Conservation (phyloP, 129 eudicot genomes). For the Kitagawia praeruptora region DNA sequence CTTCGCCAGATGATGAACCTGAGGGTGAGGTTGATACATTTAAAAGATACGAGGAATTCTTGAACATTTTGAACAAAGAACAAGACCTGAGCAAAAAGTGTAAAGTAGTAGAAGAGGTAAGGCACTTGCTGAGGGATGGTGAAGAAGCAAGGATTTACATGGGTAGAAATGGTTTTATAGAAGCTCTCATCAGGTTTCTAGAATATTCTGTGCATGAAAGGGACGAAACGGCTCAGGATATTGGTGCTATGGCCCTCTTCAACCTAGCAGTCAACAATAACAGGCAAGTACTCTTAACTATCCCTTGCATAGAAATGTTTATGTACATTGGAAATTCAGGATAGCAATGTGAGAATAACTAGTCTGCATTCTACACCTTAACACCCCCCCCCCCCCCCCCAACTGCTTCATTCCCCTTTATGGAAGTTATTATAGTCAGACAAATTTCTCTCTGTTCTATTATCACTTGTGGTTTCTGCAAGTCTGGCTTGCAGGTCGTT, state of each 20-base stretch:
- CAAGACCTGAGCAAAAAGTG: conserved; percentile 51
- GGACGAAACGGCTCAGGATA: conserved; percentile 66
- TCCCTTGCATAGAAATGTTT: not conserved
- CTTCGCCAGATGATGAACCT: conserved; percentile 46
- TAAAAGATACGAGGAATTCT: conserved; percentile 41
- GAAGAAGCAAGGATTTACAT: conserved; percentile 87
- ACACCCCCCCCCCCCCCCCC: not conserved
- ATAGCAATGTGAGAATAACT: not conserved
- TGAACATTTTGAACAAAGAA: conserved; percentile 42
- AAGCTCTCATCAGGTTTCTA: conserved; percentile 64
- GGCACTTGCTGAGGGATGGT: conserved; percentile 80
- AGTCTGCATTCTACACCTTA: not conserved
- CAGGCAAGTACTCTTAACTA: conserved; percentile 40
- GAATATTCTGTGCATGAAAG: conserved; percentile 42
- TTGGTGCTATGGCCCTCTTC: conserved; percentile 92
- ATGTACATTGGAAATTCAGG: not conserved
- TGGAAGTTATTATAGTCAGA: not conserved
- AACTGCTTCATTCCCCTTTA: not conserved
- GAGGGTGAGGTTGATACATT: conserved; percentile 30
- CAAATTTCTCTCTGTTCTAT: not conserved
- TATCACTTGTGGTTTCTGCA: not conserved
- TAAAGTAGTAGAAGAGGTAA: conserved; percentile 66
- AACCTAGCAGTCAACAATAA: conserved; percentile 89
- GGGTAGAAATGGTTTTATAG: conserved; percentile 98
- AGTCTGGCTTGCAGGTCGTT: not conserved